Evolutionary conservation across 768 basidiomycete species (phyloP).

Genomic region (Mycena vulgaris): DNA sequence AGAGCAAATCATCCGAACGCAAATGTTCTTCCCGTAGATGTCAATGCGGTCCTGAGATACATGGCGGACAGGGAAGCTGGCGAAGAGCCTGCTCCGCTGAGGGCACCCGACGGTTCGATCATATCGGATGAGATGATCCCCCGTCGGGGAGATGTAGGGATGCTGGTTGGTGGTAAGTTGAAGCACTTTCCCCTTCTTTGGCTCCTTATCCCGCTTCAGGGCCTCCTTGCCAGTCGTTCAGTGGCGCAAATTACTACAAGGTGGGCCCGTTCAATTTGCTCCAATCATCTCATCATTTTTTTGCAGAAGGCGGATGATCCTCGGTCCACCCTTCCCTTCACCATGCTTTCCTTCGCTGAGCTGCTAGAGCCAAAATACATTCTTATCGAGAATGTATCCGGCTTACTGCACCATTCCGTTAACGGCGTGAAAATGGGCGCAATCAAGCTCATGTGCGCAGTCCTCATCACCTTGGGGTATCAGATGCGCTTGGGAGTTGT

Average conservation of each 20-base stretch:
- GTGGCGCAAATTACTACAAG: slow-evolving; percentile 13
- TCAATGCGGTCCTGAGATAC: slow-evolving; percentile 11
- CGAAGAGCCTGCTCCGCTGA: not conserved
- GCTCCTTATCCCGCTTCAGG: slow-evolving; percentile 3
- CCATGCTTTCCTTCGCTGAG: slow-evolving; percentile 66
- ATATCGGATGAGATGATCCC: slow-evolving; percentile 21
- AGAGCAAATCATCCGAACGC: slow-evolving; percentile 27
- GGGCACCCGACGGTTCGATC: not conserved
- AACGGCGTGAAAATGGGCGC: slow-evolving; percentile 47
- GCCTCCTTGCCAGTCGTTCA: slow-evolving; percentile 32
- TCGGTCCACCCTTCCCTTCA: slow-evolving; percentile 62
- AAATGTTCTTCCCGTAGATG: slow-evolving; percentile 6
- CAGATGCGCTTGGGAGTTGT: slow-evolving; percentile 63
- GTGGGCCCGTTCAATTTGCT: slow-evolving; percentile 1
- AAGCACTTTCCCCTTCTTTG: not conserved
- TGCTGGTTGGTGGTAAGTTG: slow-evolving; percentile 10
- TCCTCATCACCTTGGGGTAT: slow-evolving; percentile 60
- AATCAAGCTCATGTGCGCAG: slow-evolving; percentile 61
- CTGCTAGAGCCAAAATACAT: slow-evolving; percentile 62
- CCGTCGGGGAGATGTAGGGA: slow-evolving; percentile 11
- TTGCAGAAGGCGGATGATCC: slow-evolving; percentile 58
- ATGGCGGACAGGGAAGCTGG: slow-evolving; percentile 9
- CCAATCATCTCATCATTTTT: no score
- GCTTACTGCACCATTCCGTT: slow-evolving; percentile 56
- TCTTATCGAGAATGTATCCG: slow-evolving; percentile 63